These are phyloP conservation scores for Serendipita indica DNA, from an alignment of 768 basidiomycete species.

Conservation along the genomic window DNA sequence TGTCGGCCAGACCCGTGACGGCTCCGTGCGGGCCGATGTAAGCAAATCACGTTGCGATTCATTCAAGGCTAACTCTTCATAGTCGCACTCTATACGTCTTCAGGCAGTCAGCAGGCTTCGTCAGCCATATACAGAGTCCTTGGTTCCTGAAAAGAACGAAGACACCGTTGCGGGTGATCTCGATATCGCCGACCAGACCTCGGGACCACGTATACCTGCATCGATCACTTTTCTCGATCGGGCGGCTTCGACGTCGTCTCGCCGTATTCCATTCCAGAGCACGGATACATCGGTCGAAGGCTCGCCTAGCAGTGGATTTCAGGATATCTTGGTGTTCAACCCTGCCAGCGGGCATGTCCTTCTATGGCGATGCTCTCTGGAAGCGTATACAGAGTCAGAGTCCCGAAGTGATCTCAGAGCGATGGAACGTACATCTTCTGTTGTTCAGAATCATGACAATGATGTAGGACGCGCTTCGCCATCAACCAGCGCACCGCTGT, in stretches of 20 bases:
- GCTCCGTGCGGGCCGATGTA: not conserved
- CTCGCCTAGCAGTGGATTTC: conserved; percentile 24
- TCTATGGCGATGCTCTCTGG: conserved; percentile 33
- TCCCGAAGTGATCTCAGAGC: no score
- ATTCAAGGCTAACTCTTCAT: not conserved
- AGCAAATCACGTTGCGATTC: not conserved
- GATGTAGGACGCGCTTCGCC: no score
- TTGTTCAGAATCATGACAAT: no score
- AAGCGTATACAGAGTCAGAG: no score
- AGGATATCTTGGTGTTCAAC: conserved; percentile 58
- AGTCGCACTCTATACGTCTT: not conserved
- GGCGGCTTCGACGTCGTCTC: not conserved
- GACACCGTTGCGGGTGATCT: not conserved
- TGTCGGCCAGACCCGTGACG: conserved; percentile 41
- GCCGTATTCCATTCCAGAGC: not conserved
- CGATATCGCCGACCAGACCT: not conserved
- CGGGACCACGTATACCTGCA: not conserved
- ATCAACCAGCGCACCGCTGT: no score
- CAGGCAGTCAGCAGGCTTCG: not conserved
- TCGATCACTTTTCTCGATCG: not conserved
- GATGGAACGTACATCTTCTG: no score
- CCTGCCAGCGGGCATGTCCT: conserved; percentile 43
- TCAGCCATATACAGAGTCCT: not conserved
- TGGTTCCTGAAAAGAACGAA: not conserved
- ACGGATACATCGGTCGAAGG: not conserved